Evolutionary conservation across 441 rosid species (phyloP).

Genomic region (Populus tomentosa): DNA sequence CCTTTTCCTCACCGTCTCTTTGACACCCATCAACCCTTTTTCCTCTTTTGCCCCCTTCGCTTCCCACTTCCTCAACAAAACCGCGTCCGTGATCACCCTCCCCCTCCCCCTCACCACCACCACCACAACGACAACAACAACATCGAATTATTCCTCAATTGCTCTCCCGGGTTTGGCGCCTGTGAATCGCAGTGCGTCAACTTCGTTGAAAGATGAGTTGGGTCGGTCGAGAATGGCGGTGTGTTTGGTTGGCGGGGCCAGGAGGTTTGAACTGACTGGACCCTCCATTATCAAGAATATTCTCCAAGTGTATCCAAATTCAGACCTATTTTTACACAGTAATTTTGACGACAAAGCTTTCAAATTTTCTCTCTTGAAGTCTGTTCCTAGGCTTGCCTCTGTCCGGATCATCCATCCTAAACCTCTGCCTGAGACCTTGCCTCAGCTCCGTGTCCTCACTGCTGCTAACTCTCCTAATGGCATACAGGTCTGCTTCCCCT

Average conservation of each 20-base stretch:
- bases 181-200: slow-evolving; percentile 7
- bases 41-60: too few relatives aligned
- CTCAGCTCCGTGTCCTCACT: slow-evolving; percentile 61
- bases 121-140: neutral
- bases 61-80: too few relatives aligned
- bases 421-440: slow-evolving; percentile 29
- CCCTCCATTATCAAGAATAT: slow-evolving; percentile 66
- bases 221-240: slow-evolving; percentile 57
- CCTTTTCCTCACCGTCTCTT: slow-evolving; percentile 31
- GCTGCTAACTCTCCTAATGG: slow-evolving; percentile 71
- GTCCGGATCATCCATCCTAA: slow-evolving; percentile 46
- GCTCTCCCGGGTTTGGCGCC: neutral
- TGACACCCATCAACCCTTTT: neutral
- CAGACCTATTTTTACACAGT: slow-evolving; percentile 67
- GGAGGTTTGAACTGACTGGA: slow-evolving; percentile 84
- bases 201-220: slow-evolving; percentile 24
- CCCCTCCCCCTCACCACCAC: too few relatives aligned
- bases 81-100: too few relatives aligned
- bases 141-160: neutral
- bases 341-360: slow-evolving; percentile 58
- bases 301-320: slow-evolving; percentile 52
- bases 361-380: slow-evolving; percentile 54
- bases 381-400: slow-evolving; percentile 52
- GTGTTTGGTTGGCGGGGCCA: slow-evolving; percentile 90
- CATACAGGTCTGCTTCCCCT: slow-evolving; percentile 45